A percentile compares a stretch with the other conserved stretches of the same genome.
Conservation (phyloP, 495 filamentous ascomycete species). For the Glarea lozoyensis region DNA sequence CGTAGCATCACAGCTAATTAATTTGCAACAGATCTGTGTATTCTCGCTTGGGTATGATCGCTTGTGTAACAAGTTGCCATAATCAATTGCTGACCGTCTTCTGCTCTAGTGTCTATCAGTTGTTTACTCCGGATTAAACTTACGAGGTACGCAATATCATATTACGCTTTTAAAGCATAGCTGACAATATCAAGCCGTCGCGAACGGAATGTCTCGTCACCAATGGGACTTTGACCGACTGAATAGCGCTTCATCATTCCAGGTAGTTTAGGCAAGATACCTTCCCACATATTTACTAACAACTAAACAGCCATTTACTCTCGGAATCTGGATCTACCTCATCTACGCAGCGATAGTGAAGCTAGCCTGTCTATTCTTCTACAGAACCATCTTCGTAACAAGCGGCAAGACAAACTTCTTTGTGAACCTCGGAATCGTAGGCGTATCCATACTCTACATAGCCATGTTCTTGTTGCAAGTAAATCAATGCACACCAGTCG, state of each 20-base stretch:
- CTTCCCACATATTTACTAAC: too few species aligned
- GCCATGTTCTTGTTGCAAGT: neutral
- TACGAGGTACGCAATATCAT: too few species aligned
- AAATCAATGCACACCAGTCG: neutral
- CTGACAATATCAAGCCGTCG: too few species aligned
- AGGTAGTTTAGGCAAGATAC: too few species aligned
- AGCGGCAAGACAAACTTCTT: neutral
- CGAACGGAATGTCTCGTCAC: too few species aligned
- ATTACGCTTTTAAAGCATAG: too few species aligned
- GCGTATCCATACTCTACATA: neutral
- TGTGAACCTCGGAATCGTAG: neutral
- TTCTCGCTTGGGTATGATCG: slow-evolving; percentile 1
- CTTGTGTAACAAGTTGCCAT: neutral
- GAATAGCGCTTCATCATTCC: neutral
- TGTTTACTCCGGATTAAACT: neutral
- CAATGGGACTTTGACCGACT: neutral
- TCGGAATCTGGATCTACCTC: neutral
- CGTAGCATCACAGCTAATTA: neutral
- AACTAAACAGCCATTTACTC: neutral
- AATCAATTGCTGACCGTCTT: neutral
- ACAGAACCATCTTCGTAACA: neutral
- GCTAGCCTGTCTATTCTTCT: neutral
- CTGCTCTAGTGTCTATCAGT: neutral
- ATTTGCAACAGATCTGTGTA: neutral
- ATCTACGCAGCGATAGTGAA: neutral